Evolutionary conservation across 495 filamentous ascomycete genomes (phyloP).

Genomic region (Elasticomyces elasticus): DNA sequence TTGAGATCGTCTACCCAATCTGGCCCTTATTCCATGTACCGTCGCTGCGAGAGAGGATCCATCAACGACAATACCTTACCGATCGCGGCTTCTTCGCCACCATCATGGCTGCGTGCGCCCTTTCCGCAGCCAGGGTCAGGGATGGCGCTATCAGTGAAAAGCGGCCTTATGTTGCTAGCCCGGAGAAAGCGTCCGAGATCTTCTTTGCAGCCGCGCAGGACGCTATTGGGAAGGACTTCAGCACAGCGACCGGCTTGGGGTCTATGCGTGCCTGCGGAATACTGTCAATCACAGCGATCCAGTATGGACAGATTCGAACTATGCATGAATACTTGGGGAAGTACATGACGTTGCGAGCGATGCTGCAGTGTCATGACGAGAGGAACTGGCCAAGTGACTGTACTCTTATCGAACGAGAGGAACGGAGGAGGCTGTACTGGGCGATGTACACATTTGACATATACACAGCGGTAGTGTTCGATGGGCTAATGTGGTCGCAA

Average conservation of each 20-base stretch:
- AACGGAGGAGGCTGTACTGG: slow-evolving; percentile 44
- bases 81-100: slow-evolving; percentile 39
- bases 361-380: slow-evolving; percentile 42
- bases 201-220: slow-evolving; percentile 41
- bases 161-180: slow-evolving; percentile 28
- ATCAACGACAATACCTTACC: slow-evolving; percentile 33
- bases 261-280: slow-evolving; percentile 40
- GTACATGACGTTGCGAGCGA: slow-evolving; percentile 38
- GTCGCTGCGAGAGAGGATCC: slow-evolving; percentile 32
- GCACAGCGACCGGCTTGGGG: slow-evolving; percentile 33
- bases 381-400: slow-evolving; percentile 39
- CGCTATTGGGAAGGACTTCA: slow-evolving; percentile 34
- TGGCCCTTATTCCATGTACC: slow-evolving; percentile 43
- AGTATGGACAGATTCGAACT: slow-evolving; percentile 37
- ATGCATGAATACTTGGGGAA: slow-evolving; percentile 42
- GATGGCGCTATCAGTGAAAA: slow-evolving; percentile 37
- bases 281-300: slow-evolving; percentile 39
- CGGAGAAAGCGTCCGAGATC: slow-evolving; percentile 32
- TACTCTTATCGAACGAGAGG: slow-evolving; percentile 37
- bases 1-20: slow-evolving; percentile 37
- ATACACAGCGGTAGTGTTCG: slow-evolving; percentile 41
- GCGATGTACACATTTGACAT: slow-evolving; percentile 45
- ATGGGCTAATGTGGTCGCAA: slow-evolving; percentile 36
- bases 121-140: slow-evolving; percentile 37
- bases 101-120: slow-evolving; percentile 41